Conservation (phyloP, 2,329 filamentous ascomycete species). For the Trichoderma breve region DNA sequence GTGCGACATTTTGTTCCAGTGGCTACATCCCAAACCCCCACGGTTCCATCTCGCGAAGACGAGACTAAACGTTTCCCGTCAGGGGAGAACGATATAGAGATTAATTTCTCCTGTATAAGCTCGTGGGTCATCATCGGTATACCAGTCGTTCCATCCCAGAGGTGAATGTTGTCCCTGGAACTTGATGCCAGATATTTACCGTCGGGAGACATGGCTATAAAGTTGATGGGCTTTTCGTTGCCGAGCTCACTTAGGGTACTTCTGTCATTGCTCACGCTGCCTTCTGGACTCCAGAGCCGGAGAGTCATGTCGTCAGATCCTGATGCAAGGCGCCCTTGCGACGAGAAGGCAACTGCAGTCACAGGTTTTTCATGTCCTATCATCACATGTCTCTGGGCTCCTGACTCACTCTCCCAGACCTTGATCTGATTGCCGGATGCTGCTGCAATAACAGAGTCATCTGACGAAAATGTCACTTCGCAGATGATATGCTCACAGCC, state of each 20-base stretch:
- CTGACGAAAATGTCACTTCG: neutral
- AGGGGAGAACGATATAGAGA: neutral
- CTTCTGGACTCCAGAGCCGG: fast-evolving
- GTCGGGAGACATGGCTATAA: neutral
- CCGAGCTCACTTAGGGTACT: neutral
- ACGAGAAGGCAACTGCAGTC: neutral
- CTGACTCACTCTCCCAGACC: neutral
- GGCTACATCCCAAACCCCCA: neutral
- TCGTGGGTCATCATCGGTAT: neutral
- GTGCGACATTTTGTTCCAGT: too few species aligned
- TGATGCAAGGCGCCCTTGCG: neutral
- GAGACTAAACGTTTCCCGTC: neutral
- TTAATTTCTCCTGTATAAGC: neutral
- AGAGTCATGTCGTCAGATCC: neutral
- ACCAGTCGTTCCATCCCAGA: neutral
- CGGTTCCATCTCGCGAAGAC: neutral
- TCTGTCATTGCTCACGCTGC: neutral
- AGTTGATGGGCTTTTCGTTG: too few species aligned
- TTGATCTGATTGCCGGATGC: neutral
- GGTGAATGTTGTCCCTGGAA: fast-evolving
- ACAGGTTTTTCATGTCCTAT: neutral
- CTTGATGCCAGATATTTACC: neutral
- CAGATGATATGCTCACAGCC: fast-evolving
- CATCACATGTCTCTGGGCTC: neutral
- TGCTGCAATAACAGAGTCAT: neutral